Evolutionary conservation across 2,329 filamentous ascomycete genomes (phyloP), one percentile per base, ranked within the genome.

Genomic region (Colletotrichum ledebouriae): DNA sequence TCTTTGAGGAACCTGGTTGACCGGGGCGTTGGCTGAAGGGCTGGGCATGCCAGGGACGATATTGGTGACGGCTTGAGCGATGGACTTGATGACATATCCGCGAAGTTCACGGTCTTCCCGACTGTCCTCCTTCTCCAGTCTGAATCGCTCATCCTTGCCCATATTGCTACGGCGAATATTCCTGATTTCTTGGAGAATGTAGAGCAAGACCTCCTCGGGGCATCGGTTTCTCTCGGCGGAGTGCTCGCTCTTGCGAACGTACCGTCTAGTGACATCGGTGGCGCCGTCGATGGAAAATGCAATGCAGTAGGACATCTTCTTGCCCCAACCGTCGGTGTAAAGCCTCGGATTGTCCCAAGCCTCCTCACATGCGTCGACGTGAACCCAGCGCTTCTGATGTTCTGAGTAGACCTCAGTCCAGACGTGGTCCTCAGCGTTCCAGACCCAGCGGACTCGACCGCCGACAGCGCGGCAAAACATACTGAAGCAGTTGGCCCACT

Each of bases 321-420:
- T 96, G 73, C 92, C 90, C 96, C 96, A 99, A 69, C 94, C 95
- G 80, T 98, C 94, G 6, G 94, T 90, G 80, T 98, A 98, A 10
- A 98, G 86, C 52, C 93, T 87, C 58, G 96, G 96, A 75, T 95
- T 94, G 78, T 99, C 96, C 94, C 94, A 98, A 1, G 93, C 90
- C 76, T 95, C 95, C 78, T 98, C 96, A 76, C 95, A 98, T 39
- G 91, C 90, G 78, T 99, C 96, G 47, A 98, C 94, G 73, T 98
- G 95, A n/a, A 98, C 87, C 96, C 96, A 99, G 77, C 94, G 89
- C 78, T 92, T 90, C 76, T 95, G 92, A 80, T 97, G 94, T 71
- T 96, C 93, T 2, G 94, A 98, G 82, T 97, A 99, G 13, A 98
- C 92, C 75, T 98, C 96, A 1, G 94, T 97, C 96, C 96, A 99